Conservation (phyloP, 352 stramenopile species). For the Blastocystis hominis region DNA sequence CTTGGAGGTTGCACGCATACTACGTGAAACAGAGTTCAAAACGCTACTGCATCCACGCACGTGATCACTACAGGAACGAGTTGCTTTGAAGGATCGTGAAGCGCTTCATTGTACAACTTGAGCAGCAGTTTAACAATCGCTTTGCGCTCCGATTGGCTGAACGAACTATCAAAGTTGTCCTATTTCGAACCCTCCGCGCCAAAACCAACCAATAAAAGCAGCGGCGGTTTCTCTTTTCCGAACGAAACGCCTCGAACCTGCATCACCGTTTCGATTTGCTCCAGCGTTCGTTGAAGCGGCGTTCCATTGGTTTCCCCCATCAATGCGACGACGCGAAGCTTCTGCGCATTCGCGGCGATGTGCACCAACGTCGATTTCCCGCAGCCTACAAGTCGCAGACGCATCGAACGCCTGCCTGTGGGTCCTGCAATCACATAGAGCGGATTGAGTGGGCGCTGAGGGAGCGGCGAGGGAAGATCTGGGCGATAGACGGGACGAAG, state of each 20-base stretch:
- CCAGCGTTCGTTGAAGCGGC: background rate
- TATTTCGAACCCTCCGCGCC: background rate
- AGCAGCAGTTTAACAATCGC: background rate
- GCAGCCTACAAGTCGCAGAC: background rate
- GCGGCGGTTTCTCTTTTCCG: background rate
- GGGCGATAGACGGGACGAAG: conserved; percentile 11
- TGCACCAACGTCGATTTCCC: conserved; percentile 9
- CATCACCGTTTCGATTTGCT: background rate
- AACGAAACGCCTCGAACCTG: background rate
- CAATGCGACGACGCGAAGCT: conserved; percentile 3
- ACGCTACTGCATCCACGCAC: background rate
- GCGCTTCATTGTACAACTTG: background rate
- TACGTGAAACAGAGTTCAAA: background rate
- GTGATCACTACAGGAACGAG: conserved; percentile 21
- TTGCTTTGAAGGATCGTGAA: background rate
- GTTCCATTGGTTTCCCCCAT: background rate
- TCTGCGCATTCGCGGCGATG: background rate
- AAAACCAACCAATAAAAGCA: background rate
- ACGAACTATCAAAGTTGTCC: conserved; percentile 49
- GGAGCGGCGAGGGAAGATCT: background rate
- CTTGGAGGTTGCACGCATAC: background rate
- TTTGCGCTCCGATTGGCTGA: background rate
- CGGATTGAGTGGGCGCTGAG: background rate
- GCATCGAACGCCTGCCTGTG: background rate
- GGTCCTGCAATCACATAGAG: background rate